phyloP scores from a whole-genome alignment of 1,139 yeast species.

The Pichia sp. region DNA sequence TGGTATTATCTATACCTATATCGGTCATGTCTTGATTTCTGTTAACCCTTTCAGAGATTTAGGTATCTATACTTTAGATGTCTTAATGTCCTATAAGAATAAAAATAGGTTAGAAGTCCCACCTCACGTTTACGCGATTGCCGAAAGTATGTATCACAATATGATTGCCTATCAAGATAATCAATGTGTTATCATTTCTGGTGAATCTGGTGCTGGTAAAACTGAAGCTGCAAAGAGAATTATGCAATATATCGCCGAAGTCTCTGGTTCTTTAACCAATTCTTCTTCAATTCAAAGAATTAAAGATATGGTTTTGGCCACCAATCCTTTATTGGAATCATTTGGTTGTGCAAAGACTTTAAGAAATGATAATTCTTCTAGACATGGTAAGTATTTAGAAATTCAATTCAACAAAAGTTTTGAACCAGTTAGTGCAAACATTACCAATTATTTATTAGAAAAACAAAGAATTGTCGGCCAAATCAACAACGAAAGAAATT shows the following conservation, averaged over 20 bases:
- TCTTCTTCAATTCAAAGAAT: conserved; percentile 71
- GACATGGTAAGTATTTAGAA: conserved; percentile 97
- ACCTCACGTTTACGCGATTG: conserved; percentile 99
- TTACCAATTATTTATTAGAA: conserved; percentile 91
- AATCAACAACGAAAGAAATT: conserved; percentile 88
- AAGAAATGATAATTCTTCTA: conserved; percentile 92
- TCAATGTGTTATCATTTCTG: conserved; percentile 97
- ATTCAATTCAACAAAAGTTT: conserved; percentile 79
- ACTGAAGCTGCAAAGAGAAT: conserved; percentile 98
- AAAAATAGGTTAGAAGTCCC: conserved; percentile 94
- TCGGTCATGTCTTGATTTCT: conserved; percentile 87
- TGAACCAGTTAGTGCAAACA: conserved; percentile 94
- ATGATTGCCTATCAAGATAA: conserved; percentile 92
- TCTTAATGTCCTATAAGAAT: conserved; percentile 76
- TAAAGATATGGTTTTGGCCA: conserved; percentile 97
- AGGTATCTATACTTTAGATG: conserved; percentile 87
- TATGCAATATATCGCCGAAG: conserved; percentile 97
- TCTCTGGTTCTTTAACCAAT: conserved; percentile 55
- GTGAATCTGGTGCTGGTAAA: conserved; percentile 99
- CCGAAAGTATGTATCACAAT: conserved; percentile 95
- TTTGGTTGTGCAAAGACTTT: conserved; percentile 99
- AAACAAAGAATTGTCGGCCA: conserved; percentile 96
- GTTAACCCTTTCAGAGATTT: conserved; percentile 96
- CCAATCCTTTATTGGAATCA: conserved; percentile 93
- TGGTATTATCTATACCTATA: conserved; percentile 85